Evolutionary conservation across 495 filamentous ascomycete species (phyloP).

Genomic region (Parathielavia hyrcaniae): DNA sequence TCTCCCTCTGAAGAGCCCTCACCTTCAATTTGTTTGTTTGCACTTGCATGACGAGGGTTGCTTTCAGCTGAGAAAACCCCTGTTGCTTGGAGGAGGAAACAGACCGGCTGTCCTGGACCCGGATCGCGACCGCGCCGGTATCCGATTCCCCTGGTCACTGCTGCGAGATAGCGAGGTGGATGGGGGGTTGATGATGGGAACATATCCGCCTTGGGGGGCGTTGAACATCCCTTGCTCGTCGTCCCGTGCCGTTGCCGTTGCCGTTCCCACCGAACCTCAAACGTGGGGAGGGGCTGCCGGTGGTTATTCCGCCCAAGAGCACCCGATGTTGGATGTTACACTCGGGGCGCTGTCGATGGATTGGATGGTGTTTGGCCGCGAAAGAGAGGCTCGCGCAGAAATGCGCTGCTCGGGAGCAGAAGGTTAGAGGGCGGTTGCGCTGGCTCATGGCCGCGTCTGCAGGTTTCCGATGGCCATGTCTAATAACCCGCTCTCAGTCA

Average conservation of each 20-base stretch:
- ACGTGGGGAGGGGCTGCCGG: not conserved
- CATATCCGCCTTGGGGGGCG: not conserved
- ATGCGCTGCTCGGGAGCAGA: not conserved
- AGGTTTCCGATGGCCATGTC: constrained; percentile 8
- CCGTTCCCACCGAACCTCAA: no score
- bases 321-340: not conserved
- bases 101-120: not conserved
- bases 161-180: constrained; percentile 12
- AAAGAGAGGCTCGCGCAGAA: not conserved
- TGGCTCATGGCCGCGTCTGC: not conserved
- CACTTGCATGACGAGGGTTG: not conserved
- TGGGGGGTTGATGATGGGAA: constrained; percentile 5
- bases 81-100: not conserved
- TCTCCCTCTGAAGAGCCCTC: no score
- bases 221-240: not conserved
- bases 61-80: not conserved
- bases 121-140: not conserved
- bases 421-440: not conserved
- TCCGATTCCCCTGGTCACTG: constrained; percentile 2
- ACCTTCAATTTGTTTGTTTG: constrained; percentile 6
- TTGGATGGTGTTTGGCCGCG: not conserved
- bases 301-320: not conserved
- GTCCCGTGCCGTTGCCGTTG: not conserved
- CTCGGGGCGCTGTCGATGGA: not conserved
- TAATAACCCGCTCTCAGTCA: not conserved